Conservation (phyloP, 495 filamentous ascomycete genomes). For the Talaromyces thailandensis region DNA sequence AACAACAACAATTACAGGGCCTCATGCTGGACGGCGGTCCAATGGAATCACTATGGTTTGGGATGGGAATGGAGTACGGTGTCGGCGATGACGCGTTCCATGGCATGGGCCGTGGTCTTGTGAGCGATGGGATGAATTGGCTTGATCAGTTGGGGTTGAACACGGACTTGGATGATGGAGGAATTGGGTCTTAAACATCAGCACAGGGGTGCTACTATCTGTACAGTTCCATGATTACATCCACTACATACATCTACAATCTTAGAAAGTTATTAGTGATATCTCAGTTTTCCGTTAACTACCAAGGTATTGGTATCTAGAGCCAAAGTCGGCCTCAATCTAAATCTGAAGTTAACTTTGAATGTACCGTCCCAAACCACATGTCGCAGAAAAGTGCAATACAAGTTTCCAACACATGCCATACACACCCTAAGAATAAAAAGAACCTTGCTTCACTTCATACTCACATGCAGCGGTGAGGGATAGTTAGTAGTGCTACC, state of each 20-base stretch:
- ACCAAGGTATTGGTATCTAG: neutral
- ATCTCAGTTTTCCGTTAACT: neutral
- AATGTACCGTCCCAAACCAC: neutral
- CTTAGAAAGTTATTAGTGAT: too few species aligned
- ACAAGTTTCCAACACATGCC: neutral
- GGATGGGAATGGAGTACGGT: conserved; percentile 1
- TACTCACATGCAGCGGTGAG: neutral
- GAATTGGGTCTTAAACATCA: neutral
- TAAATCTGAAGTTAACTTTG: neutral
- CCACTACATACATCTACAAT: neutral
- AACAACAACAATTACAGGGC: neutral
- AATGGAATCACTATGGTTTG: neutral
- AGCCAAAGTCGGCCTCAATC: neutral
- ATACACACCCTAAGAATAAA: neutral
- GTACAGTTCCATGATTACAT: neutral
- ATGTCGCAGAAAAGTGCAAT: neutral
- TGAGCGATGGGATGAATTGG: conserved; percentile 3
- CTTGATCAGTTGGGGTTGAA: neutral
- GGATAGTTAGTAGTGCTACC: neutral
- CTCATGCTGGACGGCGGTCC: neutral
- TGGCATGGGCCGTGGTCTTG: neutral
- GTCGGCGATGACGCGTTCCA: neutral
- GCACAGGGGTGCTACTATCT: neutral
- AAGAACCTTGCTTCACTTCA: neutral
- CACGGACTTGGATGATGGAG: neutral